Evolutionary conservation across 768 basidiomycete genomes (phyloP).

Genomic region (Auriculariales sp.): DNA sequence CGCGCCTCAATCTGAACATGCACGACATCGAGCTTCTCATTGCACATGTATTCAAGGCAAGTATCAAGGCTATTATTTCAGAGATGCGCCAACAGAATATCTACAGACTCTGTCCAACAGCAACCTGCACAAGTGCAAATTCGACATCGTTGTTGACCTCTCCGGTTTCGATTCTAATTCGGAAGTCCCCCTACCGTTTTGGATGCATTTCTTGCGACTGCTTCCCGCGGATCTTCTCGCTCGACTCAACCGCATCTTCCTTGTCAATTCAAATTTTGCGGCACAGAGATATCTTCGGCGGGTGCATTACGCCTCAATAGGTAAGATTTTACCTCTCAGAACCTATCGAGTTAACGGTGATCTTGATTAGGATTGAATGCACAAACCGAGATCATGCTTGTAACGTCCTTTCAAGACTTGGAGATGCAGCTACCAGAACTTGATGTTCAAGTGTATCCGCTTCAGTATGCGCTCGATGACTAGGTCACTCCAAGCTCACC

Average conservation of each 20-base stretch:
- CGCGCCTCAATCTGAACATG: constrained; percentile 62
- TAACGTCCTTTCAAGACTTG: constrained; percentile 49
- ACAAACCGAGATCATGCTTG: constrained; percentile 28
- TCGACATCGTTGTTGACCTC: constrained; percentile 71
- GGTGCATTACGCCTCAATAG: constrained; percentile 61
- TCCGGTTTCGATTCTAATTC: constrained; percentile 62
- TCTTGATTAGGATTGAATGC: constrained; percentile 3
- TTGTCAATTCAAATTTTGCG: constrained; percentile 59
- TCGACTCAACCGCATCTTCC: constrained; percentile 43
- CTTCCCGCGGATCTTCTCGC: constrained; percentile 54
- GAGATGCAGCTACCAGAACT: constrained; percentile 15
- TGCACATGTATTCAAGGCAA: constrained; percentile 63
- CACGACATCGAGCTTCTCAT: constrained; percentile 68
- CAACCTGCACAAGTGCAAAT: constrained; percentile 13
- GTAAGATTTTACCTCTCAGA: no score
- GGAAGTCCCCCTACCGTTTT: constrained; percentile 68
- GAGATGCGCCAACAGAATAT: not conserved
- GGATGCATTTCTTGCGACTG: constrained; percentile 66
- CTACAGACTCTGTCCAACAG: not conserved
- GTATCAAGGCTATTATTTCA: constrained; percentile 2
- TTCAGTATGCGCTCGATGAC: no score
- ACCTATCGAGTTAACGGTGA: no score
- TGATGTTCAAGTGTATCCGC: not conserved
- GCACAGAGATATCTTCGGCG: constrained; percentile 64
- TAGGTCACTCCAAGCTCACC: no score